These are phyloP conservation scores for Chlamydomonas sp. DNA, from an alignment of 139 green algal species.

Conservation along the genomic window DNA sequence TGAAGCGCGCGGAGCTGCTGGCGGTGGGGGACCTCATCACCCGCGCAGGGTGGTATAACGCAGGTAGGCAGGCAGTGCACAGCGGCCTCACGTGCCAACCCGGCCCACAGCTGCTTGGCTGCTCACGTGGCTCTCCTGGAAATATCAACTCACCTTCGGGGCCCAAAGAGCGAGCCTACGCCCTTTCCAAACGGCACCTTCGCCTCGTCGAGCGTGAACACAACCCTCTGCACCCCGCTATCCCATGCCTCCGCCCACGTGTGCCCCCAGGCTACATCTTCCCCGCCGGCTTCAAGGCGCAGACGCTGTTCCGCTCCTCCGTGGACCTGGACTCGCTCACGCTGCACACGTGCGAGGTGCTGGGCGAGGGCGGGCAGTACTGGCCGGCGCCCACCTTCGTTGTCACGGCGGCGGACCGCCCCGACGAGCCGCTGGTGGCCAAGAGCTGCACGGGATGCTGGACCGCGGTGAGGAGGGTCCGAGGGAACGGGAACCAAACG, in stretches of 20 bases:
- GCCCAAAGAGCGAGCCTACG: background rate
- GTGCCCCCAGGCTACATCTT: conserved; percentile 91
- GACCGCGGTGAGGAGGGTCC: conserved; percentile 67
- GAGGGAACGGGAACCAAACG: background rate
- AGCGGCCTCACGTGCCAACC: background rate
- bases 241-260: background rate
- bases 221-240: background rate
- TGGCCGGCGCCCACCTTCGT: conserved; percentile 87
- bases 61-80: conserved; percentile 17
- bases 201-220: background rate
- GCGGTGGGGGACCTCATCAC: conserved; percentile 33
- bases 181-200: background rate
- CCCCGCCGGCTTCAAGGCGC: conserved; percentile 83
- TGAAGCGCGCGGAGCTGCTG: conserved; percentile 52
- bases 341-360: conserved; percentile 87
- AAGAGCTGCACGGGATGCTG: conserved; percentile 93
- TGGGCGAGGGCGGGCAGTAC: conserved; percentile 70
- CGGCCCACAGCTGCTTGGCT: too few relatives aligned
- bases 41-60: conserved; percentile 80
- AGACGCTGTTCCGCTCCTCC: conserved; percentile 79
- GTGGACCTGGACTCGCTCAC: conserved; percentile 67
- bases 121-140: too few relatives aligned
- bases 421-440: conserved; percentile 84
- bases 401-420: conserved; percentile 80
- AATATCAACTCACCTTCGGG: background rate